phyloP scores from a whole-genome alignment of 2,329 filamentous ascomycete species.

The Gliomastix tumulicola region DNA sequence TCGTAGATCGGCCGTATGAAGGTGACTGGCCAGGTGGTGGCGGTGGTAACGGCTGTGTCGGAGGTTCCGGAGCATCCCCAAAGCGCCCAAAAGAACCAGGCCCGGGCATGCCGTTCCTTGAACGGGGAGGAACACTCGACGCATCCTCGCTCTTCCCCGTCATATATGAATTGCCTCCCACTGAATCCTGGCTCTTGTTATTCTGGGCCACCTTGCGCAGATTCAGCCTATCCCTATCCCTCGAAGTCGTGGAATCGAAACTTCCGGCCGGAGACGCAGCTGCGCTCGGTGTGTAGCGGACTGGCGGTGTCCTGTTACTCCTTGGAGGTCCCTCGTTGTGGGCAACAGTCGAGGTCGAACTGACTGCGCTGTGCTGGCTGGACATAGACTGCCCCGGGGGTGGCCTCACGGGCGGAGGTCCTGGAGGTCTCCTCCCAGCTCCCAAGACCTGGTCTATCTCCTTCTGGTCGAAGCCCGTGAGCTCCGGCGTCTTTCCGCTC shows the following conservation, averaged over 20 bases:
- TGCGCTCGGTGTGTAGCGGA: constrained; percentile 29
- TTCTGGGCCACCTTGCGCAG: constrained; percentile 38
- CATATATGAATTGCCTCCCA: constrained; percentile 28
- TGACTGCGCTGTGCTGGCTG: constrained; percentile 7
- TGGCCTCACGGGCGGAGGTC: constrained; percentile 18
- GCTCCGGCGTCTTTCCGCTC: constrained; percentile 69
- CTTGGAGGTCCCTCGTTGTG: constrained; percentile 4
- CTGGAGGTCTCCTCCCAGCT: constrained; percentile 28
- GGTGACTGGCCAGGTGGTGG: too few relatives aligned
- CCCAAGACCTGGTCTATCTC: constrained; percentile 73
- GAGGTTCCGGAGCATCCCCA: constrained; percentile 18
- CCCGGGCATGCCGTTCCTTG: constrained; percentile 40
- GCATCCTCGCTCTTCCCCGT: constrained; percentile 46
- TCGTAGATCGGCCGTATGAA: neutral
- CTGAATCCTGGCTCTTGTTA: constrained; percentile 53
- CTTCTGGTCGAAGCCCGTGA: constrained; percentile 74
- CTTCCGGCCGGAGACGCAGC: constrained; percentile 42
- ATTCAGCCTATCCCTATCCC: constrained; percentile 31
- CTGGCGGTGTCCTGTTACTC: constrained; percentile 13
- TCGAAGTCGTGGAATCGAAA: constrained; percentile 36
- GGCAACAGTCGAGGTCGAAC: constrained; percentile 8
- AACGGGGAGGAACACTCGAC: constrained; percentile 41
- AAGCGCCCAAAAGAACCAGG: constrained; percentile 29
- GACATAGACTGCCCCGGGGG: constrained; percentile 1
- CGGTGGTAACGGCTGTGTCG: constrained; percentile 13